These are phyloP conservation scores for Metschnikowia gruessii DNA, from an alignment of 805 yeast species.

Conservation along the genomic window DNA sequence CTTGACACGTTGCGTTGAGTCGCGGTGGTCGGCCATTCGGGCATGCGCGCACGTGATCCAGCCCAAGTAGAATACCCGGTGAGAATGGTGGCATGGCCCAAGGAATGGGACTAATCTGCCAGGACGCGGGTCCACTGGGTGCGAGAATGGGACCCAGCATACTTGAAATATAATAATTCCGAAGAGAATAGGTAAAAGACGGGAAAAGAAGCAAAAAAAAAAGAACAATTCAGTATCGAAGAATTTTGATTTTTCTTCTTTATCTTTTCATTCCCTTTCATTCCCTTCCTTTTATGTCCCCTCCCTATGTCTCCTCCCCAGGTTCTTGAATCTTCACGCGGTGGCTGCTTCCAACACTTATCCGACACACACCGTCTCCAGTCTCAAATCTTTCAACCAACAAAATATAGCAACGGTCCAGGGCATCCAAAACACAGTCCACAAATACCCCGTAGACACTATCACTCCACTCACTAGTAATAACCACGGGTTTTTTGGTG, in stretches of 20 bases:
- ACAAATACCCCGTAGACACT: conserved; percentile 45
- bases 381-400: conserved; percentile 49
- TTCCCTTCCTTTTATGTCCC: not conserved
- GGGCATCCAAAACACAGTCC: conserved; percentile 24
- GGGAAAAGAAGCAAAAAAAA: too few species aligned
- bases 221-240: too few species aligned
- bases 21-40: too few species aligned
- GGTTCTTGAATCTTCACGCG: conserved; percentile 1
- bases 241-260: too few species aligned
- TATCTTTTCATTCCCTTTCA: not conserved
- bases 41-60: too few species aligned
- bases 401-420: conserved; percentile 34
- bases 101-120: too few species aligned
- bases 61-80: too few species aligned
- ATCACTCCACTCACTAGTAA: conserved; percentile 41
- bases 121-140: too few species aligned
- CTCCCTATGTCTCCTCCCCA: too few species aligned
- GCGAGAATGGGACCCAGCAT: too few species aligned
- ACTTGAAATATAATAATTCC: too few species aligned
- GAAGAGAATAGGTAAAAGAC: too few species aligned
- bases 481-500: conserved; percentile 28
- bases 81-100: not conserved
- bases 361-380: conserved; percentile 39
- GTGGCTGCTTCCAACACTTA: conserved; percentile 37
- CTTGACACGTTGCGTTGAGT: conserved; percentile 8